Percentiles rank a stretch among this genome's conserved stretches.
phyloP scores from a whole-genome alignment of 257 asterid genomes.

The Schizonepeta tenuifolia region DNA sequence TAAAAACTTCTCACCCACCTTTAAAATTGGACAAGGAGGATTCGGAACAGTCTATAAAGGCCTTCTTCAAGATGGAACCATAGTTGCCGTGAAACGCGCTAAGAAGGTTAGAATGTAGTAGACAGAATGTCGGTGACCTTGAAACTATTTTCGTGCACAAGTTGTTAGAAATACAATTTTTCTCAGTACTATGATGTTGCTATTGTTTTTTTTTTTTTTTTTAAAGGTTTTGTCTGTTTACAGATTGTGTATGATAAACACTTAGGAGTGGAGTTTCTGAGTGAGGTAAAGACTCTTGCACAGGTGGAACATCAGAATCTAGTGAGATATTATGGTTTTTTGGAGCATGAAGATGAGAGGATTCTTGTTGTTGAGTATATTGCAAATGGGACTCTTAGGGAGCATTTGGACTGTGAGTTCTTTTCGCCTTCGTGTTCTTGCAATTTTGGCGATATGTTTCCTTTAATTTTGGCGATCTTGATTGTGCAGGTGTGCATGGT shows the following conservation, averaged over 20 bases:
- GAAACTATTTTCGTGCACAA: background rate
- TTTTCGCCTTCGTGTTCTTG: constrained; percentile 6
- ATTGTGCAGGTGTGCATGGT: constrained; percentile 61
- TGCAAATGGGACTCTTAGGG: constrained; percentile 88
- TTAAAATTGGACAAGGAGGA: constrained; percentile 96
- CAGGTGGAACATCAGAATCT: constrained; percentile 81
- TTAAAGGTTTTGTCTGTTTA: constrained; percentile 26
- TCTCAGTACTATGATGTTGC: background rate
- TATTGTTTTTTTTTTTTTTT: background rate
- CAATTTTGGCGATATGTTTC: background rate
- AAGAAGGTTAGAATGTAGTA: constrained; percentile 61
- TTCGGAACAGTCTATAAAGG: constrained; percentile 96
- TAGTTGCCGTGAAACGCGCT: constrained; percentile 93
- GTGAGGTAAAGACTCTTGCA: constrained; percentile 79
- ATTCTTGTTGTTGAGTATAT: constrained; percentile 89
- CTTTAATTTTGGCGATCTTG: background rate
- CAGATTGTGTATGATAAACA: constrained; percentile 75
- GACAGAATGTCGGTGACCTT: background rate
- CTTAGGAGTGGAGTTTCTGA: constrained; percentile 68
- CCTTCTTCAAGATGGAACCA: constrained; percentile 66
- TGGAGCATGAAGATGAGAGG: constrained; percentile 86
- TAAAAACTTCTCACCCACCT: constrained; percentile 74
- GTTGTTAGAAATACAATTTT: background rate
- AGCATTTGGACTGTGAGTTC: constrained; percentile 89
- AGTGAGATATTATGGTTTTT: constrained; percentile 76